A percentile compares a stretch with the other conserved stretches of the same genome.
These are phyloP conservation scores for Fusarium graminum DNA, from an alignment of 2,329 filamentous ascomycete species.

Conservation along the genomic window DNA sequence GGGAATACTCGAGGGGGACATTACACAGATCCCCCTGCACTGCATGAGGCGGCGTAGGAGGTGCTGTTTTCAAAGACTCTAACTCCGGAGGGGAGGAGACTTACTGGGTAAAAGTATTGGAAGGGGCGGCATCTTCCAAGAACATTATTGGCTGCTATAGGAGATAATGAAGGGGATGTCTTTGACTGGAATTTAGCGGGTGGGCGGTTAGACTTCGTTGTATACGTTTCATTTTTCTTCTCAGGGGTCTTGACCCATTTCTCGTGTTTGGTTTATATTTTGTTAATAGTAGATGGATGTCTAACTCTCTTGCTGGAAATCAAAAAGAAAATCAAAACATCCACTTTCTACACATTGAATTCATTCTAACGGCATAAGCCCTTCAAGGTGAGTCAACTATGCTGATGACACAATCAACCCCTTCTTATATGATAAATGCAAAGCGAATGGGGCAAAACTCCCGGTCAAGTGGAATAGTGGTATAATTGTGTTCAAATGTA, in stretches of 20 bases:
- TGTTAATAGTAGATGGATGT: slow-evolving; percentile 47
- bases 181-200: slow-evolving; percentile 43
- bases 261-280: slow-evolving; percentile 40
- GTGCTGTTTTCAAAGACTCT: slow-evolving; percentile 42
- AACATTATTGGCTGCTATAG: slow-evolving; percentile 22
- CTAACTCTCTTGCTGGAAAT: slow-evolving; percentile 44
- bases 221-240: slow-evolving; percentile 31
- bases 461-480: slow-evolving; percentile 19
- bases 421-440: neutral
- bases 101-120: slow-evolving; percentile 39
- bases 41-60: slow-evolving; percentile 51
- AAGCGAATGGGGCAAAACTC: neutral
- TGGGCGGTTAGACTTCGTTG: slow-evolving; percentile 40
- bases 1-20: slow-evolving; percentile 40
- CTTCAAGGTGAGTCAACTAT: neutral
- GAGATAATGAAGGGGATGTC: slow-evolving; percentile 40
- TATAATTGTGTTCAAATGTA: slow-evolving; percentile 18
- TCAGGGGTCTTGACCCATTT: slow-evolving; percentile 3
- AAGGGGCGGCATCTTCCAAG: slow-evolving; percentile 20
- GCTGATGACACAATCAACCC: neutral
- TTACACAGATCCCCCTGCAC: slow-evolving; percentile 34
- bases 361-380: neutral
- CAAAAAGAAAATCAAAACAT: slow-evolving; percentile 22
- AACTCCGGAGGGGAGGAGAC: slow-evolving; percentile 43
- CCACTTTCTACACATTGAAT: neutral